phyloP scores from a whole-genome alignment of 805 yeast species.

The Kuraishia piskuri region DNA sequence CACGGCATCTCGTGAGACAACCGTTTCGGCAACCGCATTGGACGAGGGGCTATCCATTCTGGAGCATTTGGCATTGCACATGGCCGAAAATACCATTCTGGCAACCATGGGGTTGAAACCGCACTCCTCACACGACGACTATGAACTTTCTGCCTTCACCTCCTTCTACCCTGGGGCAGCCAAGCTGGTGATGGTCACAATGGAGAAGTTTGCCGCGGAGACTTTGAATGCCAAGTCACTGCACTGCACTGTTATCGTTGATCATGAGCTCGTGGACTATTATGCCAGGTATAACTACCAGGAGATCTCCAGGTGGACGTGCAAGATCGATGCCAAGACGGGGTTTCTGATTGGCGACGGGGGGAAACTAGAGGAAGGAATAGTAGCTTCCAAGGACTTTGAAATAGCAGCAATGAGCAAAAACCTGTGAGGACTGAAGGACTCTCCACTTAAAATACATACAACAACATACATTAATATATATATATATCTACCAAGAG shows the following conservation, averaged over 20 bases:
- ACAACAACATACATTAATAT: neutral
- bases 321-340: conserved; percentile 8
- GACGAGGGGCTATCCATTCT: neutral
- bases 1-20: neutral
- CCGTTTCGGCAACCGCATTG: neutral
- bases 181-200: neutral
- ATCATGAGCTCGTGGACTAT: conserved; percentile 34
- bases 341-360: conserved; percentile 6
- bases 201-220: neutral
- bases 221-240: conserved; percentile 8
- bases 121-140: conserved; percentile 7
- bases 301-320: conserved; percentile 13
- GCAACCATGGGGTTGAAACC: conserved; percentile 30
- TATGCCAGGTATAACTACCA: conserved; percentile 29
- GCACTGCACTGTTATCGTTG: conserved; percentile 29
- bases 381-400: conserved; percentile 25
- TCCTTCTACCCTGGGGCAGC: conserved; percentile 38
- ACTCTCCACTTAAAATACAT: neutral
- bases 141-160: conserved; percentile 45
- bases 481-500: no score
- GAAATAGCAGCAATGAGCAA: conserved; percentile 23
- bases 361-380: conserved; percentile 19
- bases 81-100: conserved; percentile 10
- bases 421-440: conserved; percentile 3
- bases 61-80: neutral